These are phyloP conservation scores for Mycena olivaceomarginata DNA, from an alignment of 768 basidiomycete species.

Conservation along the genomic window DNA sequence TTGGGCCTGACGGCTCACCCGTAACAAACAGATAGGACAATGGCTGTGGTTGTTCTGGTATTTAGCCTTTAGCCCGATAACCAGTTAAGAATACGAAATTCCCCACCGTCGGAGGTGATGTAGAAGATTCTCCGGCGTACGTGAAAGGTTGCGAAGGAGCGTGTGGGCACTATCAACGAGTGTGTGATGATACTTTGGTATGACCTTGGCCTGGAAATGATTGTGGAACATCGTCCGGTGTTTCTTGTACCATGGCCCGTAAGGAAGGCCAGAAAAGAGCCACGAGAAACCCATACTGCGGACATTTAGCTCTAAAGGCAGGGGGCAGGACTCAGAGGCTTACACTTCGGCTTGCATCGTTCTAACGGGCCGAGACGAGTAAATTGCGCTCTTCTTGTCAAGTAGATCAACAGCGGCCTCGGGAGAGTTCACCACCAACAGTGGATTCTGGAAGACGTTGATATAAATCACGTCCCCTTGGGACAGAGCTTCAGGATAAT, in stretches of 20 bases:
- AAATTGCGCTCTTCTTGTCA: conserved; percentile 73
- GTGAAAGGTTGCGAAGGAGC: conserved; percentile 54
- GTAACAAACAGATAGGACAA: conserved; percentile 43
- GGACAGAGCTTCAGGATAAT: neutral
- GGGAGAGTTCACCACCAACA: conserved; percentile 68
- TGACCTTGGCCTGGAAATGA: conserved; percentile 35
- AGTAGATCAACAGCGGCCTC: conserved; percentile 70
- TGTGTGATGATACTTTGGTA: conserved; percentile 51
- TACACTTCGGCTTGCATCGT: conserved; percentile 42
- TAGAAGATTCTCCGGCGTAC: conserved; percentile 13
- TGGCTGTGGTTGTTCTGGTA: conserved; percentile 30
- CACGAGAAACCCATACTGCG: conserved; percentile 42
- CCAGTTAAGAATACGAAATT: neutral
- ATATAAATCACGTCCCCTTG: conserved; percentile 74
- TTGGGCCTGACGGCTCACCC: neutral
- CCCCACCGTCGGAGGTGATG: conserved; percentile 26
- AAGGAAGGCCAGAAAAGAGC: conserved; percentile 41
- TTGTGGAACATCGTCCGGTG: conserved; percentile 59
- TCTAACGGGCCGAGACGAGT: conserved; percentile 69
- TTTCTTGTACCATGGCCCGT: conserved; percentile 41
- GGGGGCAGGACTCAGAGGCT: neutral
- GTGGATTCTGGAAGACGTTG: conserved; percentile 67
- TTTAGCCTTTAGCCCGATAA: neutral
- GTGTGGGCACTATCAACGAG: conserved; percentile 53
- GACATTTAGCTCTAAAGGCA: neutral